Evolutionary conservation across 2,329 filamentous ascomycete species (phyloP).

Genomic region (Amylocarpus encephaloides): DNA sequence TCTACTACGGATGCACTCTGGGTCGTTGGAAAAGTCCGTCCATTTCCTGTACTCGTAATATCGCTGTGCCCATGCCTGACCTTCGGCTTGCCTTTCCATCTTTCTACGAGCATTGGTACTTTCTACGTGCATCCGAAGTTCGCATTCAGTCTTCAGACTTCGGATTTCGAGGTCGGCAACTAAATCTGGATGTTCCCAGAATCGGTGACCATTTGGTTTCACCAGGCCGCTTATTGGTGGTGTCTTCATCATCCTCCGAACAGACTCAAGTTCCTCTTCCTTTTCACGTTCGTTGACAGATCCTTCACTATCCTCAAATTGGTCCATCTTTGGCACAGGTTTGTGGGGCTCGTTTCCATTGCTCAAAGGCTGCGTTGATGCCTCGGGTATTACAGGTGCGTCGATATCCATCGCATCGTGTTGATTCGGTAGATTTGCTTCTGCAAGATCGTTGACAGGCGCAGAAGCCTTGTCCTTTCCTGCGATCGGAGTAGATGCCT

Average conservation of each 20-base stretch:
- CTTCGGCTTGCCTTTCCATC: constrained; percentile 24
- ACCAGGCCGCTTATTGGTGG: constrained; percentile 26
- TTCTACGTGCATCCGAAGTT: constrained; percentile 16
- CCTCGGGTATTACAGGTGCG: neutral
- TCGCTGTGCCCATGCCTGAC: constrained; percentile 22
- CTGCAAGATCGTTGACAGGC: neutral
- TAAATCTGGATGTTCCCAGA: constrained; percentile 24
- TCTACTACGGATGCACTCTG: constrained; percentile 25
- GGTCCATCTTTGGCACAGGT: constrained; percentile 1
- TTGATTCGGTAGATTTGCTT: neutral
- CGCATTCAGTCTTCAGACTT: constrained; percentile 14
- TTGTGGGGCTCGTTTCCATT: neutral
- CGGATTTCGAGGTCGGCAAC: constrained; percentile 18
- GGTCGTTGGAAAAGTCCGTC: constrained; percentile 28
- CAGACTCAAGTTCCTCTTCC: constrained; percentile 20
- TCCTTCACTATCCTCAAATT: constrained; percentile 18
- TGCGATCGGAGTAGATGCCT: neutral
- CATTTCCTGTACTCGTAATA: constrained; percentile 26
- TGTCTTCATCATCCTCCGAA: constrained; percentile 29
- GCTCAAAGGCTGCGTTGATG: neutral
- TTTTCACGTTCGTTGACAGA: constrained; percentile 21
- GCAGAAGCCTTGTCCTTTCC: too few species aligned
- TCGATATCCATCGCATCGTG: constrained; percentile 3
- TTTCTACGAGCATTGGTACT: constrained; percentile 11
- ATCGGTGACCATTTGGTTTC: constrained; percentile 18